A percentile compares a stretch with the other conserved stretches of the same genome.
Evolutionary conservation across 306 rosid species (phyloP).

Genomic region (Vigna unguiculata): DNA sequence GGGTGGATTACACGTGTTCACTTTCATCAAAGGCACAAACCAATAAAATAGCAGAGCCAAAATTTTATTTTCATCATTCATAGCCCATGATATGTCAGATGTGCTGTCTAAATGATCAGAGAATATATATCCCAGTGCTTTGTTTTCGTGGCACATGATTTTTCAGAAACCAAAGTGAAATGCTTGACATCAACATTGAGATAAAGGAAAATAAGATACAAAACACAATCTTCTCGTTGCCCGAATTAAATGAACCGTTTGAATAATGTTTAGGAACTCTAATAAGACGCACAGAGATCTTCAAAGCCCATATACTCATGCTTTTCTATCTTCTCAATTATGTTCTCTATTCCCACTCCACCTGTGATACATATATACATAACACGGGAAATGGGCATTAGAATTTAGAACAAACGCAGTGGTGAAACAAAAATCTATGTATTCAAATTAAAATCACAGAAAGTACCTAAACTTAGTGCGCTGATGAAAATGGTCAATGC

Average conservation of each 20-base stretch:
- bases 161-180: conserved; percentile 8
- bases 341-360: conserved; percentile 81
- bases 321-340: conserved; percentile 76
- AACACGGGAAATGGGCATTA: background rate
- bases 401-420: background rate
- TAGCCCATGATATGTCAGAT: background rate
- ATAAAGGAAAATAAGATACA: conserved; percentile 26
- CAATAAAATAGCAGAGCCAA: background rate
- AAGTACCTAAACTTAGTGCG: conserved; percentile 83
- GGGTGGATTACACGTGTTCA: background rate
- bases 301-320: conserved; percentile 81
- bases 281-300: conserved; percentile 60
- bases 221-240: conserved; percentile 32
- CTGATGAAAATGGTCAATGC: conserved; percentile 78
- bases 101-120: background rate
- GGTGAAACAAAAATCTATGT: background rate
- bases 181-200: conserved; percentile 17
- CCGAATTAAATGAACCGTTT: conserved; percentile 27
- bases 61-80: background rate
- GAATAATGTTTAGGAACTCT: conserved; percentile 12
- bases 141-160: background rate
- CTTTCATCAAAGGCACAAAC: background rate
- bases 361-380: conserved; percentile 50
- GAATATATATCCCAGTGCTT: background rate
- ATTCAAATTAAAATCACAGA: background rate